Base-by-base conservation (phyloP, 2,329 filamentous ascomycete genomes). In the Cladosporium sp. region DNA sequence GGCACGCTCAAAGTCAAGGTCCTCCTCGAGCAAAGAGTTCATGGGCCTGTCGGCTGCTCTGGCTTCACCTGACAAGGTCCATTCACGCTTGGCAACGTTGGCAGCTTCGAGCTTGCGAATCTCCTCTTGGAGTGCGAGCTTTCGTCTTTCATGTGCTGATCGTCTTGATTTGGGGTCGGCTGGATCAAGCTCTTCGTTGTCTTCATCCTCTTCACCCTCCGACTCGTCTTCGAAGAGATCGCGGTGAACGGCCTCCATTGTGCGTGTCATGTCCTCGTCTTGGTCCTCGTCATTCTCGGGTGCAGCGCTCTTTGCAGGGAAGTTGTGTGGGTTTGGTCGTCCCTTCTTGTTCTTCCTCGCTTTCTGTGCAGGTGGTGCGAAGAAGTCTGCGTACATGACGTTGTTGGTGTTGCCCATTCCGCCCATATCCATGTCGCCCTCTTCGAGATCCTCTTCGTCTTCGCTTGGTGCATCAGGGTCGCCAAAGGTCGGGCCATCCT, bases 1-100 rank as follows among this genome's bases (percentile, higher is more conserved):
- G 26, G 92, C 88, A 73, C 96, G 89, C 80, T 99, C 95, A 75
- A 98, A 99, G 71, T 98, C 94, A 30, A 99, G 86, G 73, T 98
- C 93, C 80, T 98, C 88, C 76, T 98, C 93, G 1, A 99, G 87
- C 2, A 99, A 85, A 0, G 94, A 97, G 81, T 99, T 98, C 64
- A 92, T 77, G 0, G 95, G 95, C 41, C 95, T 87, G 71, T 95
- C 92, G 0, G 84, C 84, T 1, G 92, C 94, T 59, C 88, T 86
- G 4, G 93, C 93, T 83, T 99, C 95, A 74, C 95, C 95, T 11
- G 90, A 86, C 62, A 98, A 82, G 21, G 92, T 91, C 95, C 95
- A 99, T 74, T 94, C 88, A 66, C 93, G 90, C 80, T 96, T 96
- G 34, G 92, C 90, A 0, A 98, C 90, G 64, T 93, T 94, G 32